A percentile compares a stretch with the other conserved stretches of the same genome.
Evolutionary conservation across 768 basidiomycete genomes (phyloP).

Genomic region (Pleurotus sapidus): DNA sequence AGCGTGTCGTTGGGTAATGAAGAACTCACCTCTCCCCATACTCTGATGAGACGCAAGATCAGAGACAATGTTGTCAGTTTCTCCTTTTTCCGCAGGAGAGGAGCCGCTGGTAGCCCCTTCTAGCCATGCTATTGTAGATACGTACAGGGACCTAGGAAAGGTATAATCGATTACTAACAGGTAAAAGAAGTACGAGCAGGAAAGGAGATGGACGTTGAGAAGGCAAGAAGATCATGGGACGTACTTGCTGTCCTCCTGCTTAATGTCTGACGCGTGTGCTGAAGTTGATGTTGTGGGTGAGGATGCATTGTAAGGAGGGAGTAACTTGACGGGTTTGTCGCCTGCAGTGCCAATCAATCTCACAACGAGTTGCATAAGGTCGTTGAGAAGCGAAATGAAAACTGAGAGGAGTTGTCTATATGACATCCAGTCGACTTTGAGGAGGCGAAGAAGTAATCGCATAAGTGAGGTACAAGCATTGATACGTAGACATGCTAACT

Average conservation of each 20-base stretch:
- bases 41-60: constrained; percentile 43
- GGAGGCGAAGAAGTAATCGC: constrained; percentile 5
- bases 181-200: constrained; percentile 39
- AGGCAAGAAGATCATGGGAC: constrained; percentile 10
- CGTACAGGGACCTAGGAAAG: background rate
- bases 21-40: constrained; percentile 39
- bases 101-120: no score
- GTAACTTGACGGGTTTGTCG: constrained; percentile 15
- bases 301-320: constrained; percentile 32
- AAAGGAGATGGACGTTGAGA: background rate
- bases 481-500: constrained; percentile 17
- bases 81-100: constrained; percentile 10
- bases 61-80: constrained; percentile 28
- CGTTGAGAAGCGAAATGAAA: constrained; percentile 38
- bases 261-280: constrained; percentile 17
- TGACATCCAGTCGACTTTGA: constrained; percentile 55
- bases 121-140: no score
- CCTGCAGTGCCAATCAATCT: constrained; percentile 28
- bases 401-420: constrained; percentile 43
- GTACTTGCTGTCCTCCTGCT: constrained; percentile 33
- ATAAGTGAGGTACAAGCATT: background rate
- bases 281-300: no score
- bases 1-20: background rate
- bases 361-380: constrained; percentile 24
- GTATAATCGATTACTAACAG: constrained; percentile 30